phyloP scores from a whole-genome alignment of 1,284 basidiomycete species.

The Pyrrhoderma noxium region DNA sequence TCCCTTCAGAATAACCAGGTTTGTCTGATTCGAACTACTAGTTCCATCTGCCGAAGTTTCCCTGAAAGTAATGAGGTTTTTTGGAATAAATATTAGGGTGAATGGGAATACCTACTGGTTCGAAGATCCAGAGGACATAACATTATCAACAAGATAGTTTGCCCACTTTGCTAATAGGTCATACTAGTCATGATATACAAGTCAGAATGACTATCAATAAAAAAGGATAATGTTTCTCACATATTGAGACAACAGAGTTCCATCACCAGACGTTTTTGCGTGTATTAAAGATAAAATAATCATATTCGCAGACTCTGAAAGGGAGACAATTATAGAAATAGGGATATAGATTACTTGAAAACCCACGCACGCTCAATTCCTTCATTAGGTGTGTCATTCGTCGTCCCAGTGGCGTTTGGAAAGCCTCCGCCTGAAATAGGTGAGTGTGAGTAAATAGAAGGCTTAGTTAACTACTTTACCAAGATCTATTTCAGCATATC shows the following conservation, averaged over 20 bases:
- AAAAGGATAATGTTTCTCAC: slow-evolving; percentile 2
- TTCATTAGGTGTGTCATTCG: slow-evolving; percentile 21
- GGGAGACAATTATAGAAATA: slow-evolving; percentile 21
- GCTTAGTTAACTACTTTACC: slow-evolving; percentile 23
- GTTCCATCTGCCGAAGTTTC: background rate
- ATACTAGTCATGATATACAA: slow-evolving; percentile 29
- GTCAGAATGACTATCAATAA: slow-evolving; percentile 22
- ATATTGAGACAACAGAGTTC: slow-evolving; percentile 10
- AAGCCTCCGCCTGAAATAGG: slow-evolving; percentile 16
- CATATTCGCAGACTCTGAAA: slow-evolving; percentile 31
- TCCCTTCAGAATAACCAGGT: slow-evolving; percentile 36
- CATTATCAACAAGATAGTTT: slow-evolving; percentile 15
- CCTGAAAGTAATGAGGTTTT: background rate
- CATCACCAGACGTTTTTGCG: slow-evolving; percentile 24
- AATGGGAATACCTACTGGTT: slow-evolving; percentile 3
- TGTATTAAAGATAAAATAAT: slow-evolving; percentile 34
- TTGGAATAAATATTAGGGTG: background rate
- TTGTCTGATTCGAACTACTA: slow-evolving; percentile 23
- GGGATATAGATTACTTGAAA: no score
- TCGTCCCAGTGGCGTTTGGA: slow-evolving; percentile 22
- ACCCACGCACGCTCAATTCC: slow-evolving; percentile 27
- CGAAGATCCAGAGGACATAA: background rate
- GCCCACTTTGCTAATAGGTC: slow-evolving; percentile 34
- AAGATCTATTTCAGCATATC: slow-evolving; percentile 36
- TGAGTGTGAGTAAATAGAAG: background rate